phyloP scores from a whole-genome alignment of 768 basidiomycete species.

The Termitomyces sp. region DNA sequence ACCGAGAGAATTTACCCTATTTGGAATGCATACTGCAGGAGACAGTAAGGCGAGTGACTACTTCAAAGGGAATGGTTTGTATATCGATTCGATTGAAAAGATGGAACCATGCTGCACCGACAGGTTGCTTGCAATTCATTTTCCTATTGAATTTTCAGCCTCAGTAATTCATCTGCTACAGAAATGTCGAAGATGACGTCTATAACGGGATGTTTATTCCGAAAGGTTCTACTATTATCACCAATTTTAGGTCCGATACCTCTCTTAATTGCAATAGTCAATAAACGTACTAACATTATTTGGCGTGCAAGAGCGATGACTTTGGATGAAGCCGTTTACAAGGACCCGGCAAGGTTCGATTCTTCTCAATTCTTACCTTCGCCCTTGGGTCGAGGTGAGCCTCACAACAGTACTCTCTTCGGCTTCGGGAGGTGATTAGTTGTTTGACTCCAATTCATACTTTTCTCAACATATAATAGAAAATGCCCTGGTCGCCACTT shows the following conservation, averaged over 20 bases:
- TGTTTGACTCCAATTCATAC: no score
- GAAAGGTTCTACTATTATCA: slow-evolving; percentile 9
- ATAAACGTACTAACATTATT: neutral
- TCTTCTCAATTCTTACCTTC: slow-evolving; percentile 7
- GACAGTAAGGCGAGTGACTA: slow-evolving; percentile 1
- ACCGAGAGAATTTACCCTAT: slow-evolving; percentile 15
- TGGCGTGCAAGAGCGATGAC: slow-evolving; percentile 6
- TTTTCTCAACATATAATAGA: neutral
- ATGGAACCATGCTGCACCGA: neutral
- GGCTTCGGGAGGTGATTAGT: slow-evolving; percentile 9
- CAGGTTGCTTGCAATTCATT: neutral
- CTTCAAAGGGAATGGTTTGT: no score
- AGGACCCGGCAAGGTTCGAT: slow-evolving; percentile 5
- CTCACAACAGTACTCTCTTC: slow-evolving; percentile 4
- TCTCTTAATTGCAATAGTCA: neutral
- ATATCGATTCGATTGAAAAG: neutral
- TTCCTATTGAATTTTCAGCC: no score
- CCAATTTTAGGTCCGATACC: slow-evolving; percentile 3
- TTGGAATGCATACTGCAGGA: slow-evolving; percentile 14
- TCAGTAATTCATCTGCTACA: neutral
- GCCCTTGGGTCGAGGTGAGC: slow-evolving; percentile 9
- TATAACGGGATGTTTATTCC: slow-evolving; percentile 12
- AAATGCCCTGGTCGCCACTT: slow-evolving; percentile 31
- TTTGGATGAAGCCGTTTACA: slow-evolving; percentile 6
- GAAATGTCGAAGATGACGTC: slow-evolving; percentile 6